Conservation (phyloP, 805 yeast genomes). For the Ogataea trehaloabstinens region DNA sequence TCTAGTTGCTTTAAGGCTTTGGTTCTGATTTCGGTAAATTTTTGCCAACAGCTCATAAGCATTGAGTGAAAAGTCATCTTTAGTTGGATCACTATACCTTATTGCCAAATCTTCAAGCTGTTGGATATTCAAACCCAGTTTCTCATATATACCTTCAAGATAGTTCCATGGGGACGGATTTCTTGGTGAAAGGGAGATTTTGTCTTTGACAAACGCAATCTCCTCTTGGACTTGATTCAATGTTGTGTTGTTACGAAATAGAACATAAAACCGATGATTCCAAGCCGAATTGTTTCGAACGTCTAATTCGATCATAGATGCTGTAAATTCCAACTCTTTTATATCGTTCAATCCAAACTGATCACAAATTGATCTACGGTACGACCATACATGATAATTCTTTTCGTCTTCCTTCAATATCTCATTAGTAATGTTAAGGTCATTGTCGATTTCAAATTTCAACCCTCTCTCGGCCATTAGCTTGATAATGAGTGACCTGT, state of each 20-base stretch:
- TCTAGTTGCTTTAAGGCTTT: slow-evolving; percentile 34
- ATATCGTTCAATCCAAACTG: slow-evolving; percentile 47
- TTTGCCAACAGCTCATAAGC: slow-evolving; percentile 65
- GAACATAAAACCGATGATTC: slow-evolving; percentile 75
- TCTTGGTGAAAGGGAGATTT: slow-evolving; percentile 65
- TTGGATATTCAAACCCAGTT: slow-evolving; percentile 25
- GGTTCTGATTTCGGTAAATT: slow-evolving; percentile 37
- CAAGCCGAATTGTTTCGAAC: slow-evolving; percentile 90
- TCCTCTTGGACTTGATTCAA: slow-evolving; percentile 46
- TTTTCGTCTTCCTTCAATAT: slow-evolving; percentile 81
- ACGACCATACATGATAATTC: slow-evolving; percentile 97
- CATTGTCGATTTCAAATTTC: slow-evolving; percentile 47
- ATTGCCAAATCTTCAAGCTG: slow-evolving; percentile 46
- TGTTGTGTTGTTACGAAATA: slow-evolving; percentile 27
- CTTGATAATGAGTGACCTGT: slow-evolving; percentile 66
- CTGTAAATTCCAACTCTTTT: slow-evolving; percentile 53
- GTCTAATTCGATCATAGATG: slow-evolving; percentile 52
- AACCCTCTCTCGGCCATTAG: slow-evolving; percentile 13
- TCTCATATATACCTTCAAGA: slow-evolving; percentile 53
- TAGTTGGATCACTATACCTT: slow-evolving; percentile 35
- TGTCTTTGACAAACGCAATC: slow-evolving; percentile 38
- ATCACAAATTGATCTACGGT: slow-evolving; percentile 77
- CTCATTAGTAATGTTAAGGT: slow-evolving; percentile 59
- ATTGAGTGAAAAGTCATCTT: slow-evolving; percentile 42
- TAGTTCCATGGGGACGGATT: slow-evolving; percentile 89